These are phyloP conservation scores for Rhytidiadelphus loreus DNA, from an alignment of 225 moss, liverwort and hornwort species.

Conservation along the genomic window DNA sequence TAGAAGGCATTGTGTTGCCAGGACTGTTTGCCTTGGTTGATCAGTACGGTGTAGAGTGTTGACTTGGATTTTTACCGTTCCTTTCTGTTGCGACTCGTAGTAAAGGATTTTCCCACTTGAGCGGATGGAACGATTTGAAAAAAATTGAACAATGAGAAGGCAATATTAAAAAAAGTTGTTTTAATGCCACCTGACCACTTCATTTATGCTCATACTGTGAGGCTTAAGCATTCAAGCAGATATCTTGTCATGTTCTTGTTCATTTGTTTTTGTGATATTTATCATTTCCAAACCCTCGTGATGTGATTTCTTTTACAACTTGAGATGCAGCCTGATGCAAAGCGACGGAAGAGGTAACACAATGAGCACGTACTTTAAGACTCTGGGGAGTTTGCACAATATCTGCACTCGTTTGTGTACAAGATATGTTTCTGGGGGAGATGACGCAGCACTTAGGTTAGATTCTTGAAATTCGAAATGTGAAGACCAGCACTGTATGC, in stretches of 20 bases:
- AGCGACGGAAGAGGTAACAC: constrained; percentile 48
- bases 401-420: constrained; percentile 15
- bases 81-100: background rate
- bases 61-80: background rate
- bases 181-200: background rate
- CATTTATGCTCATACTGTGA: background rate
- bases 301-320: background rate
- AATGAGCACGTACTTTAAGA: background rate
- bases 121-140: background rate
- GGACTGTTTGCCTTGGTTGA: background rate
- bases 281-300: background rate
- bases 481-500: constrained; percentile 24
- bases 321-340: constrained; percentile 38
- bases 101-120: background rate
- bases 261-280: background rate
- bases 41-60: background rate
- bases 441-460: constrained; percentile 6
- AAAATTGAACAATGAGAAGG: background rate
- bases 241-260: background rate
- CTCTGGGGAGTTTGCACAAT: constrained; percentile 1
- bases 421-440: constrained; percentile 15
- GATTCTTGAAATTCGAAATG: constrained; percentile 1
- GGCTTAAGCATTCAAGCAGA: background rate
- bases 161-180: background rate
- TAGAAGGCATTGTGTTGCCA: background rate